Percentiles rank a stretch among this genome's conserved stretches.
phyloP scores from a whole-genome alignment of 306 rosid species.

The Acacia acuminata region DNA sequence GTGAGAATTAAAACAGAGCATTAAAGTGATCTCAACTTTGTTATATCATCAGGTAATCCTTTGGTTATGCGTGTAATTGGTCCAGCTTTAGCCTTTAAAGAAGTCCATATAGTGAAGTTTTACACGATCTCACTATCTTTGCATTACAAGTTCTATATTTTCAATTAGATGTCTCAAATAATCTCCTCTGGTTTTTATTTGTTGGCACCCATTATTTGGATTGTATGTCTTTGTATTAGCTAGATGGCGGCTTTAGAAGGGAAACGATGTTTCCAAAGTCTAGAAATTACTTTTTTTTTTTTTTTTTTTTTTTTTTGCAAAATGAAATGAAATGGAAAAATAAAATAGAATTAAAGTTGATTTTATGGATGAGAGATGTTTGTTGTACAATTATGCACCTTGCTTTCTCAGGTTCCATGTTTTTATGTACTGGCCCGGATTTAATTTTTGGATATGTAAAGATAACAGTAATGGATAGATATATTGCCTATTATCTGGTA shows the following conservation, averaged over 20 bases:
- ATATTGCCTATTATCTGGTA: too few relatives aligned
- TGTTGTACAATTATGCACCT: too few relatives aligned
- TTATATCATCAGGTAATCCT: slow-evolving; percentile 12
- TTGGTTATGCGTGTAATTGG: background rate
- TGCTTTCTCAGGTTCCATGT: too few relatives aligned
- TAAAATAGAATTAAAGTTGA: too few relatives aligned
- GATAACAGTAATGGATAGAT: too few relatives aligned
- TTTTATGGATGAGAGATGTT: too few relatives aligned
- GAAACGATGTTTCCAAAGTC: background rate
- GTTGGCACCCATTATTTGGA: background rate
- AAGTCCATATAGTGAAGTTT: background rate
- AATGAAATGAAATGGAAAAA: too few relatives aligned
- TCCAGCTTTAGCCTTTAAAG: background rate
- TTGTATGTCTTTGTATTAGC: background rate
- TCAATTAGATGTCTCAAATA: background rate
- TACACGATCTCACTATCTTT: background rate
- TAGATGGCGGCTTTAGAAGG: background rate
- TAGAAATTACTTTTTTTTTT: background rate
- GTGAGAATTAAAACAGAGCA: slow-evolving; percentile 72
- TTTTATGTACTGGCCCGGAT: too few relatives aligned
- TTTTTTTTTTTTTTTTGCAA: too few relatives aligned
- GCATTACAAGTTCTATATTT: background rate
- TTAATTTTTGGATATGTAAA: too few relatives aligned
- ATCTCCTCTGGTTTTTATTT: background rate
- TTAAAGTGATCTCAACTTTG: slow-evolving; percentile 29